Evolutionary conservation across 805 yeast species (phyloP).

Genomic region (Ascoidea rubescens): DNA sequence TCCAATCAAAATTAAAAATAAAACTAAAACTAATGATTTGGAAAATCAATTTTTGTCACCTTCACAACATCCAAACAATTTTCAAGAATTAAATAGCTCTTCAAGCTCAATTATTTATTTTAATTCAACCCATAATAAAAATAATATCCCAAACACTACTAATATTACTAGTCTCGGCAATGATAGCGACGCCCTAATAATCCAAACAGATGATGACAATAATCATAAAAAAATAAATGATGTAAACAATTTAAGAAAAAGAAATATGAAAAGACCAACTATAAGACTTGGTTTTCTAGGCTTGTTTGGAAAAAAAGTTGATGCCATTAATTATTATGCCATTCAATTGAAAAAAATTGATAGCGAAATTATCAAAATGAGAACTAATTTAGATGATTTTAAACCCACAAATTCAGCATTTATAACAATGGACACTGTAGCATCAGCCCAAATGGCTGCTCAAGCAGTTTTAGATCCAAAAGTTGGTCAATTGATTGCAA

Average conservation of each 20-base stretch:
- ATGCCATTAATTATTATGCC: slow-evolving; percentile 21
- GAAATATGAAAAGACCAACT: slow-evolving; percentile 12
- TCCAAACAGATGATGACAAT: not conserved
- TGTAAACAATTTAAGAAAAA: not conserved
- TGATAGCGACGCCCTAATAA: no score
- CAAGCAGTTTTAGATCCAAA: slow-evolving; percentile 90
- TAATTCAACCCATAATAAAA: no score
- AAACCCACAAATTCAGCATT: slow-evolving; percentile 46
- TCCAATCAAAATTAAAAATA: not conserved
- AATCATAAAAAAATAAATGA: not conserved
- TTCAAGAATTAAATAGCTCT: no score
- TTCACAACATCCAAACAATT: no score
- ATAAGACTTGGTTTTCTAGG: slow-evolving; percentile 11
- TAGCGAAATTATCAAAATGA: slow-evolving; percentile 21
- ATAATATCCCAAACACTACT: no score
- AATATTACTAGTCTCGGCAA: no score
- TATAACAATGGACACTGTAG: slow-evolving; percentile 88
- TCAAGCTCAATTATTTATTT: no score
- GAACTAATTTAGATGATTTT: slow-evolving; percentile 20
- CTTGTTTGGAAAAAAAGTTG: slow-evolving; percentile 17
- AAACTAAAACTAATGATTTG: not conserved
- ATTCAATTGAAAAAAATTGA: slow-evolving; percentile 24
- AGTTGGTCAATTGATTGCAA: slow-evolving; percentile 67
- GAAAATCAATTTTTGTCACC: no score
- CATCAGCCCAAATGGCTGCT: slow-evolving; percentile 92